Base-by-base conservation (phyloP, 495 filamentous ascomycete genomes). In the Cairneyella variabilis region DNA sequence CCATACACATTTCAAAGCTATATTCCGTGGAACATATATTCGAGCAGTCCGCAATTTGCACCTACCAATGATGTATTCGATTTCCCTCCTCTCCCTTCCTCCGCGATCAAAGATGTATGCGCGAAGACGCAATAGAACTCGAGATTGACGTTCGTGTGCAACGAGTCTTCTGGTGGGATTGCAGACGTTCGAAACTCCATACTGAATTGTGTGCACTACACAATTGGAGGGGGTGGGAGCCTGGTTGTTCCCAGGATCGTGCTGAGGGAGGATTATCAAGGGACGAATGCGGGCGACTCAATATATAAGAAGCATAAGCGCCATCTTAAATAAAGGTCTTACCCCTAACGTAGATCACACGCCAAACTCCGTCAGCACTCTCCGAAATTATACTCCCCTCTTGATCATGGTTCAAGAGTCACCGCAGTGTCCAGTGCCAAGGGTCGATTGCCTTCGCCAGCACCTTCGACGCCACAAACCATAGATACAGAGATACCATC, bases 171-270 rank as follows among this genome's bases (percentile, higher is more conserved):
- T 8, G 55, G 60, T 22, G 48, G 48, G 5, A 38, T 62, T 14
- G 60, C 51, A 16, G 53, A 56, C 7, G 39, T 62, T 17, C 39
- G 56, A 20, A 62, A 59, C 28, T 57, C 51, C 10, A 59, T 62
- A 17, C 32, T 62, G 18, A 59, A 56, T 30, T 65, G 63, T 46
- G 50, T 63, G 1, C 57, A 60, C 1, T 65, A 62, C 53, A 58
- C 63, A 10, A 63, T 65, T 18, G 50, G 44, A 18, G 59, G 51
- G 11, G 63, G 63, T 28, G 63, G 44, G 34, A 49, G 34, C 34
- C 23, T 58, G 20, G 47, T 60, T 18, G 23, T 62, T 6, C 60
- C 60, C 3, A 52, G 42, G 7, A 56, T 59, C 34, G 47, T 40
- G n/a, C 18, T 59, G n/a, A 22, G 16, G 40, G 5, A 36, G 46